Conservation (phyloP, 371 early-diverging fungal species). For the Rhizopus microsporus region DNA sequence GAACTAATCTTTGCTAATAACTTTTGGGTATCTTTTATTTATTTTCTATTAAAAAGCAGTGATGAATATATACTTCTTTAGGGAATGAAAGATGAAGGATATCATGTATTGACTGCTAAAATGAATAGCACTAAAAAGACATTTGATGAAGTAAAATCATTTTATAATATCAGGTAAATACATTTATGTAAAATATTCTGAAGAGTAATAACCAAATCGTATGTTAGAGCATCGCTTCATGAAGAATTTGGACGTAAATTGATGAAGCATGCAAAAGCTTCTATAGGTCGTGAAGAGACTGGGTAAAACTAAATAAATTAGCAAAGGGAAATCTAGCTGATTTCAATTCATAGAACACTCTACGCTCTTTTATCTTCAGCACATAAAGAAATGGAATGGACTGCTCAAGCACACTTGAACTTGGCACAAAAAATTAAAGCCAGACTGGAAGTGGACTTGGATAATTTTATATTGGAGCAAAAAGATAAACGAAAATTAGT, state of each 20-base stretch:
- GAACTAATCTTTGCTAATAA: constrained; percentile 40
- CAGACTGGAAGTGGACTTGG: constrained; percentile 72
- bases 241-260: constrained; percentile 88
- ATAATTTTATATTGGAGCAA: constrained; percentile 81
- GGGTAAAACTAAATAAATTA: constrained; percentile 53
- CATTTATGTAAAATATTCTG: not conserved
- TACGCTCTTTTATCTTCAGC: constrained; percentile 68
- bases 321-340: not conserved
- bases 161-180: constrained; percentile 36
- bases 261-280: constrained; percentile 73
- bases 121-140: constrained; percentile 87
- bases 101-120: constrained; percentile 75
- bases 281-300: constrained; percentile 84
- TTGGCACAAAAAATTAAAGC: constrained; percentile 77
- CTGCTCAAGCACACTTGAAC: constrained; percentile 76
- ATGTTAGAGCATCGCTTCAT: constrained; percentile 73
- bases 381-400: constrained; percentile 77
- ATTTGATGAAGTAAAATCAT: constrained; percentile 69
- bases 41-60: not conserved
- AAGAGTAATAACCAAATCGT: constrained; percentile 11
- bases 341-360: constrained; percentile 53
- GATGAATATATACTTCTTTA: constrained; percentile 23
- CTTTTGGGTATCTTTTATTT: constrained; percentile 39
- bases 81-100: constrained; percentile 88
- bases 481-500: constrained; percentile 62